Conservation (phyloP, 1,284 basidiomycete species). For the Boletus holoroseus region DNA sequence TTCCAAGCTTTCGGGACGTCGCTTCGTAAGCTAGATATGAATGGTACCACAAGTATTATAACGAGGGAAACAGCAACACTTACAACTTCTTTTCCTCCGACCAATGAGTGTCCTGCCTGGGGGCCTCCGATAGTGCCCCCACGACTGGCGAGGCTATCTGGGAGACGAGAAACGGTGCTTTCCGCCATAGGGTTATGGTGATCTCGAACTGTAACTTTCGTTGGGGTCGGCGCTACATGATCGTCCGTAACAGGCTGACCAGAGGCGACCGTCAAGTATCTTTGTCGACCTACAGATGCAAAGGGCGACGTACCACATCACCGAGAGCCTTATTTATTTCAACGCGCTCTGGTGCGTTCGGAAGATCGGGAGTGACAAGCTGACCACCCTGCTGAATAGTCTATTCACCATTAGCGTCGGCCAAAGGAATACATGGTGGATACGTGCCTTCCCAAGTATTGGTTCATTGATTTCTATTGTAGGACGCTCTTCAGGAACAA, state of each 20-base stretch:
- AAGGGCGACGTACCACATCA: constrained; percentile 4
- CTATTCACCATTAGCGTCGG: constrained; percentile 2
- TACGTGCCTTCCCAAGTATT: constrained; percentile 5
- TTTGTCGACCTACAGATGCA: background rate
- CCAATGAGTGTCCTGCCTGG: background rate
- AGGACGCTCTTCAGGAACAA: background rate
- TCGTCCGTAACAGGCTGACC: constrained; percentile 2
- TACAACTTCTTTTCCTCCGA: constrained; percentile 8
- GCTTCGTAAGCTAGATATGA: constrained; percentile 7
- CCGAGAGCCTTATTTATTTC: background rate
- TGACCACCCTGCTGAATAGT: background rate
- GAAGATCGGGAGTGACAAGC: background rate
- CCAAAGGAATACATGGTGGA: background rate
- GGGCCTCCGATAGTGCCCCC: background rate
- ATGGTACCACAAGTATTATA: background rate
- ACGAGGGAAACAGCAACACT: constrained; percentile 1
- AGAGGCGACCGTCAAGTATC: constrained; percentile 1
- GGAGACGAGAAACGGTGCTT: background rate
- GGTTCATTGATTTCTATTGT: background rate
- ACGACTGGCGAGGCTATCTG: background rate
- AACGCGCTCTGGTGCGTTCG: background rate
- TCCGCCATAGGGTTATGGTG: background rate
- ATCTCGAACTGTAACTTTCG: background rate
- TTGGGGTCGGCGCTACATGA: background rate
- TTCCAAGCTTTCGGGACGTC: constrained; percentile 23